phyloP scores from a whole-genome alignment of 371 early-diverging fungal genomes.

The Rhizopus sp. region DNA sequence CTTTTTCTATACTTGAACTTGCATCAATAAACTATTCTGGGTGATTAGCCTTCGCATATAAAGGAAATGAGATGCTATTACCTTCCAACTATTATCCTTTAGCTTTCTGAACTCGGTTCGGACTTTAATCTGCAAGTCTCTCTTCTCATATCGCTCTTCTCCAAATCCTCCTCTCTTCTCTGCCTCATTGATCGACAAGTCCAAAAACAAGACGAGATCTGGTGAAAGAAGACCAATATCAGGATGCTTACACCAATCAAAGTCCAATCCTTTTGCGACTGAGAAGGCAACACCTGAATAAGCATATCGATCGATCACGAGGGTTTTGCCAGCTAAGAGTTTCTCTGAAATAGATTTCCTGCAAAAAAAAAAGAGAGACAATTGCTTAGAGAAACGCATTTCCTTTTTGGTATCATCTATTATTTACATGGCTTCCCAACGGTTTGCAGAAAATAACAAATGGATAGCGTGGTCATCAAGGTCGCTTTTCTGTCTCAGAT shows the following conservation, averaged over 20 bases:
- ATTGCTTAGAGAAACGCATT: not conserved
- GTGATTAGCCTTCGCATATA: not conserved
- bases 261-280: constrained; percentile 86
- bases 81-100: constrained; percentile 63
- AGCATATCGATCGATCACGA: constrained; percentile 97
- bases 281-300: constrained; percentile 97
- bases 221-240: constrained; percentile 91
- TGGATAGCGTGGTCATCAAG: constrained; percentile 91
- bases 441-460: constrained; percentile 96
- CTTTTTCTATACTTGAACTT: constrained; percentile 22
- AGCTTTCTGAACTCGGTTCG: constrained; percentile 61
- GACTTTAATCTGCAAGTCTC: constrained; percentile 84
- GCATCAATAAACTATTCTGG: constrained; percentile 24
- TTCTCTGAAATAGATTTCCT: constrained; percentile 59
- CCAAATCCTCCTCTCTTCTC: constrained; percentile 90
- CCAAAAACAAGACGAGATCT: constrained; percentile 90
- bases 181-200: constrained; percentile 79
- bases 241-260: constrained; percentile 87
- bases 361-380: constrained; percentile 1
- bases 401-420: constrained; percentile 1
- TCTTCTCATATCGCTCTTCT: constrained; percentile 92
- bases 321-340: constrained; percentile 66
- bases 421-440: constrained; percentile 31
- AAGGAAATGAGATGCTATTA: constrained; percentile 22
- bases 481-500: constrained; percentile 71